phyloP scores from a whole-genome alignment of 2,329 filamentous ascomycete species.

The Fusarium sp. region DNA sequence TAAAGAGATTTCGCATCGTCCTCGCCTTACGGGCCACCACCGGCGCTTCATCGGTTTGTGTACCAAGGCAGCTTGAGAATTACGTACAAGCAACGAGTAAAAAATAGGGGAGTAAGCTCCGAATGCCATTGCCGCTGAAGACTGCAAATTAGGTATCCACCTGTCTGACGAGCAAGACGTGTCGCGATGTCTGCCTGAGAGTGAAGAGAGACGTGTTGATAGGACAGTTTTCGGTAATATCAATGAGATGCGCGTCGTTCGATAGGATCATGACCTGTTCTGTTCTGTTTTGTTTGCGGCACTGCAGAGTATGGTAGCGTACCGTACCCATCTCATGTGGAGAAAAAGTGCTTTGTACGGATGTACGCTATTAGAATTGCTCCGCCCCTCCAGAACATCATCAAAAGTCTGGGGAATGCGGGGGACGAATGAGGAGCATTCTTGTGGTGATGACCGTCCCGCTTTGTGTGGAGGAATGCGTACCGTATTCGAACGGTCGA shows the following conservation, averaged over 20 bases:
- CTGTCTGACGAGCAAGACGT: not conserved
- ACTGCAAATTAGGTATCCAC: constrained; percentile 21
- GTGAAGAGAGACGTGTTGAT: not conserved
- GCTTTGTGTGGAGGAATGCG: not conserved
- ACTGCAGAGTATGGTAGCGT: not conserved
- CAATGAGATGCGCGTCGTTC: constrained; percentile 6
- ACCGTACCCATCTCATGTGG: constrained; percentile 21
- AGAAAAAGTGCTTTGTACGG: not conserved
- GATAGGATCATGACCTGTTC: constrained; percentile 7
- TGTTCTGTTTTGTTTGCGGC: no score
- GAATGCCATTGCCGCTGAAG: constrained; percentile 22
- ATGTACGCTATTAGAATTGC: not conserved
- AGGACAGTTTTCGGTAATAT: constrained; percentile 1
- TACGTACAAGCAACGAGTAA: constrained; percentile 31
- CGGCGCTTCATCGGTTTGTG: constrained; percentile 31
- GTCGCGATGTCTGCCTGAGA: constrained; percentile 1
- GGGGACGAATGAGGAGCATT: constrained; percentile 23
- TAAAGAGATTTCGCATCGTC: constrained; percentile 21
- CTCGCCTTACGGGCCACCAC: constrained; percentile 1
- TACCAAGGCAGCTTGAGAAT: constrained; percentile 7
- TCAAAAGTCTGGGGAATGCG: constrained; percentile 37
- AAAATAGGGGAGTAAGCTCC: constrained; percentile 16
- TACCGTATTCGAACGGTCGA: constrained; percentile 19
- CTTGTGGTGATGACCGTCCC: constrained; percentile 12
- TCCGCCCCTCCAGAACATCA: constrained; percentile 18